Evolutionary conservation across 768 basidiomycete genomes (phyloP), one percentile per base, ranked within the genome.

Genomic region (Ramaria rubella): DNA sequence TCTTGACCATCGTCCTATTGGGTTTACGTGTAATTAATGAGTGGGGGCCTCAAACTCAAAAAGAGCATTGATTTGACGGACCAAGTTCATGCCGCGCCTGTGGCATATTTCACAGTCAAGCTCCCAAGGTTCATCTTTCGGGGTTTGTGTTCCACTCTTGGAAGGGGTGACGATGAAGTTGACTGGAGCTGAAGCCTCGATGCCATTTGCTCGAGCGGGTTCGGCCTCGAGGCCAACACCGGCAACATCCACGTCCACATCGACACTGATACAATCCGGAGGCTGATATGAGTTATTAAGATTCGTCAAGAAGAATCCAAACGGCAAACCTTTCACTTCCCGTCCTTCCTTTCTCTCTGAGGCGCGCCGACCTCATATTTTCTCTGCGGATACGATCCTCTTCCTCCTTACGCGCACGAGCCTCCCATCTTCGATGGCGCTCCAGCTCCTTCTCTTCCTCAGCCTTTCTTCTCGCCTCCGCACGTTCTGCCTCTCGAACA

Each of bases 31-130:
- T 61, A 60, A 46, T 40, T 48, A 63, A 38, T 40, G 62, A 58
- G 21, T 31, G 51, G 29, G 54, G 19, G n/a, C n/a, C n/a, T n/a
- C 42, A 54, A 19, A 29, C 9, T 36, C 21, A 36, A 21, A n/a
- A 11, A 38, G 12, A 38, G 51, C 21, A 29, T 54, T 3, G 31
- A 43, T 9, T 54, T 26, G 21, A 73, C 82, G 59, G 61, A 91
- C 92, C 62, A 85, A 67, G 63, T 94, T 94, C 55, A 82, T 70
- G 8, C 90, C 90, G 24, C 74, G 75, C 59, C 79, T 79, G 53
- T 76, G 76, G 67, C 93, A 96, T 34, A 95, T 77, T 66, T 95
- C 93, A 65, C 93, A 96, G 64, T 90, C 85, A 23, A 96, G 71
- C 56, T 90, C 83, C 93, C 93, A 94, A 57, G 85, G 81, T 50